phyloP scores from a whole-genome alignment of 139 green algal species.

The Tetratostichococcus sp. region DNA sequence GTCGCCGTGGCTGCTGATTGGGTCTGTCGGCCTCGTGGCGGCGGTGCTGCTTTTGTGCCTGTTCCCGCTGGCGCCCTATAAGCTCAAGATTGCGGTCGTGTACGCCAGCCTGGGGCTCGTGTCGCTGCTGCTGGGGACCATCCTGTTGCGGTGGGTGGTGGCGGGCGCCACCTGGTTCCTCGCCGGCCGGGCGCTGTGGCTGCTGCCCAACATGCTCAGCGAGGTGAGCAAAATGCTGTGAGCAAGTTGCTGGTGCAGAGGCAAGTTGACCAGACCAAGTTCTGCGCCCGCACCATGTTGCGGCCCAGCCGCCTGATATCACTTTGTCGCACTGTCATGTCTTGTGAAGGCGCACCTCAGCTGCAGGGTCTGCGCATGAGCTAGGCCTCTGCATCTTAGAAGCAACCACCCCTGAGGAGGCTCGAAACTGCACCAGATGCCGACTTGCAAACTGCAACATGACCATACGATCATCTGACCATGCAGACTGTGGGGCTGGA shows the following conservation, averaged over 20 bases:
- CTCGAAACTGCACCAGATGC: too few species aligned
- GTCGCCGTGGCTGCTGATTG: constrained; percentile 52
- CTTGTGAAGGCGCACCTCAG: too few species aligned
- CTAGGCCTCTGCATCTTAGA: too few species aligned
- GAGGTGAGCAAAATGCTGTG: constrained; percentile 44
- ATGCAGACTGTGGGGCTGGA: constrained; percentile 16
- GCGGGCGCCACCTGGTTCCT: constrained; percentile 51
- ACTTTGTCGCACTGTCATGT: too few species aligned
- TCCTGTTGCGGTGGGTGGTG: constrained; percentile 50
- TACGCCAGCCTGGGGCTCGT: constrained; percentile 61
- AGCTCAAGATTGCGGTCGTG: constrained; percentile 52
- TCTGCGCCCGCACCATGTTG: too few species aligned
- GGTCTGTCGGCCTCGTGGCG: constrained; percentile 27
- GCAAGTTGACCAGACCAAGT: too few species aligned
- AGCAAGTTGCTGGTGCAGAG: neutral
- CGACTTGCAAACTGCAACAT: too few species aligned
- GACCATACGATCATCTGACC: neutral
- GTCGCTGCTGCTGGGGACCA: constrained; percentile 30
- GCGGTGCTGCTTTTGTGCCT: constrained; percentile 28
- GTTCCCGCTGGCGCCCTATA: constrained; percentile 40
- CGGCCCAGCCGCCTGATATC: too few species aligned
- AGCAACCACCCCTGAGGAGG: too few species aligned
- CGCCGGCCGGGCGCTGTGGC: constrained; percentile 65
- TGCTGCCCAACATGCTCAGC: constrained; percentile 78
- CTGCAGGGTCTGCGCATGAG: too few species aligned